phyloP scores from a whole-genome alignment of 106 monocot species.

The Alisma plantagoaquatica region DNA sequence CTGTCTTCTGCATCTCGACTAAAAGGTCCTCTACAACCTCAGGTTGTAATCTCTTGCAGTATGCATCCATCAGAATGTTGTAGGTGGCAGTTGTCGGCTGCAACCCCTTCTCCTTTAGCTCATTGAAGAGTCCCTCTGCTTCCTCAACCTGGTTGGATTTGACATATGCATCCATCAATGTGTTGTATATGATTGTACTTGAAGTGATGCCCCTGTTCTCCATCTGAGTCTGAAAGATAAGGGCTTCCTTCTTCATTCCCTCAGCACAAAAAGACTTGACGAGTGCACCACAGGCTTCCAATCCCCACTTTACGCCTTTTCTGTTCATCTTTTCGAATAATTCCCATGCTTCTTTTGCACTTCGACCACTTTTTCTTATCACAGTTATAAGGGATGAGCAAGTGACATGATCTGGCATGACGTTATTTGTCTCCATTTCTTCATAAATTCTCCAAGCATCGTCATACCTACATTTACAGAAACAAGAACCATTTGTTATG shows the following conservation, averaged over 20 bases:
- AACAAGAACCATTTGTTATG: too few relatives aligned
- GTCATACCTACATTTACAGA: constrained; percentile 59
- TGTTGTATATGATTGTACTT: constrained; percentile 80
- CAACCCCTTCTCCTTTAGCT: constrained; percentile 77
- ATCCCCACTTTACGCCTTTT: constrained; percentile 72
- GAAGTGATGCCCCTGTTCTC: constrained; percentile 86
- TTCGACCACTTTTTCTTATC: constrained; percentile 55
- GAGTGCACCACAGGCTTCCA: constrained; percentile 59
- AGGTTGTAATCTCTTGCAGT: constrained; percentile 87
- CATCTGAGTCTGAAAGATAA: constrained; percentile 85
- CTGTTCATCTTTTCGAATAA: constrained; percentile 75
- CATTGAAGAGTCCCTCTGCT: constrained; percentile 80
- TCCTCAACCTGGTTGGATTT: constrained; percentile 83
- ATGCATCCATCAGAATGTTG: constrained; percentile 89
- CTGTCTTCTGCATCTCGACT: constrained; percentile 52
- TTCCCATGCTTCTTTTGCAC: constrained; percentile 83
- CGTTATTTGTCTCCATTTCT: constrained; percentile 62
- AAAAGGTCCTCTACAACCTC: constrained; percentile 57
- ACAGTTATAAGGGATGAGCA: constrained; percentile 68
- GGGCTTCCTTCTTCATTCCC: constrained; percentile 84
- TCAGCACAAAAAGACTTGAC: constrained; percentile 84
- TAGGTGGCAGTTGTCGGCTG: constrained; percentile 65
- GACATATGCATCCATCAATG: constrained; percentile 76
- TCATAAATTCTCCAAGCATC: constrained; percentile 85
- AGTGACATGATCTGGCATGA: constrained; percentile 78